Evolutionary conservation across 108 stramenopile species (phyloP), one percentile per base, ranked within the genome.

Genomic region (Nannochloropsis salina): DNA sequence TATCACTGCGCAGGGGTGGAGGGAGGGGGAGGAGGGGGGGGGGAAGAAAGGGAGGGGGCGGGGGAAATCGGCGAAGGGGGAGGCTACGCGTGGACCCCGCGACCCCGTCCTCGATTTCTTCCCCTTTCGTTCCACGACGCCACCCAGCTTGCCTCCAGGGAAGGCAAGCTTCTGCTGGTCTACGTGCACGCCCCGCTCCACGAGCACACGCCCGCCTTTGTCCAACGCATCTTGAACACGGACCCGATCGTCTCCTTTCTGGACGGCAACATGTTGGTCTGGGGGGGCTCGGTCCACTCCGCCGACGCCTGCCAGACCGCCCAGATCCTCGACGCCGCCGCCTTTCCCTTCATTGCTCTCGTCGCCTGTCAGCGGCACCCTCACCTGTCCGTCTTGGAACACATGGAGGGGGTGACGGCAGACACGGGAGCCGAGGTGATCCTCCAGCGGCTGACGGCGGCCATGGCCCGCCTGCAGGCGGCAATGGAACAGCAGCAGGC

Each of bases 321-420:
- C 86, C 82, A 88, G 41, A 88, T 84, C 8, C 86, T 91, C n/a
- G 84, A 86, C 31, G 90, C 85, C n/a, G 87, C 89, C 86, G 85
- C 90, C 15, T 91, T 89, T 42, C 90, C 90, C n/a, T 91, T 90
- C 44, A 42, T 91, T 44, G 90, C 90, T n/a, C 86, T 91, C 42
- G 85, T 91, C 44, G 42, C 90, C 44, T 88, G 87, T 85, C 88
- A 86, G 41, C 43, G 42, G 42, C 86, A 51, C 43, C 89, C 61
- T n/a, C 61, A 74, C n/a, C 61, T 74, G 3, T n/a, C 87, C 82
- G 84, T 90, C 1, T 85, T 90, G 80, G 85, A 89, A 83, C 86
- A 83, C 40, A 87, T 89, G 44, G 90, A 90, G 81, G 87, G 89
- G n/a, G 9, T 81, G 22, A 42, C 44, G 41, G 86, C 83, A 15